A percentile compares a stretch with the other conserved stretches of the same genome.
phyloP scores from a whole-genome alignment of 331 rosid genomes.

The Malus hybrid region DNA sequence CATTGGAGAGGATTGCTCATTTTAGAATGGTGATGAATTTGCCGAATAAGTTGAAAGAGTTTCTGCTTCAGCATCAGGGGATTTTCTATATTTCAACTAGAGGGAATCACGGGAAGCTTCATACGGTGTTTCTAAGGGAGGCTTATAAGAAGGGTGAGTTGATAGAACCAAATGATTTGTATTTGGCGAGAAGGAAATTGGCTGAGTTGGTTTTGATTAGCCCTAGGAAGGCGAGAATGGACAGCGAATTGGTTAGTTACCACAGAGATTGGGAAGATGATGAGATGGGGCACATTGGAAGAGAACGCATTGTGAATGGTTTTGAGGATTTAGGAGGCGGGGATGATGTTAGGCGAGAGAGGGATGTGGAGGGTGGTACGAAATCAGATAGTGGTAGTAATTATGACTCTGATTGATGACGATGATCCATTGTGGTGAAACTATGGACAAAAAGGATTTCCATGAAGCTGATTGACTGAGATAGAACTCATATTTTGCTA shows the following conservation, averaged over 20 bases:
- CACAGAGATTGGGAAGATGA: constrained; percentile 53
- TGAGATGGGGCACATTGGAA: constrained; percentile 32
- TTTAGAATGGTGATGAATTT: constrained; percentile 65
- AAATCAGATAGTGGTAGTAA: constrained; percentile 26
- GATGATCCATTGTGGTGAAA: constrained; percentile 27
- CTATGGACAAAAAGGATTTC: constrained; percentile 19
- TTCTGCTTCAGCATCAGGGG: constrained; percentile 90
- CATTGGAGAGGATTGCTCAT: constrained; percentile 84
- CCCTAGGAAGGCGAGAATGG: constrained; percentile 61
- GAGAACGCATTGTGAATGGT: constrained; percentile 35
- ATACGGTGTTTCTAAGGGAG: constrained; percentile 80
- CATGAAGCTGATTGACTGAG: neutral
- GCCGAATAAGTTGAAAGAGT: constrained; percentile 79
- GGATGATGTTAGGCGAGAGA: constrained; percentile 7
- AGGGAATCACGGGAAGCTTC: constrained; percentile 88
- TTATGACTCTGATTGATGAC: constrained; percentile 40
- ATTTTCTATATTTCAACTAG: constrained; percentile 82
- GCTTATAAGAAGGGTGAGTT: constrained; percentile 64
- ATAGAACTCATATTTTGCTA: neutral
- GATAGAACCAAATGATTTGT: constrained; percentile 72
- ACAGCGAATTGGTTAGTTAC: constrained; percentile 59
- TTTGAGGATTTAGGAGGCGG: constrained; percentile 21
- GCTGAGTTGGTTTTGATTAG: constrained; percentile 68
- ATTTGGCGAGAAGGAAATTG: constrained; percentile 65
- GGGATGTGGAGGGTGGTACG: constrained; percentile 29